Evolutionary conservation across 2,329 filamentous ascomycete genomes (phyloP).

Genomic region (Diatrype stigma): DNA sequence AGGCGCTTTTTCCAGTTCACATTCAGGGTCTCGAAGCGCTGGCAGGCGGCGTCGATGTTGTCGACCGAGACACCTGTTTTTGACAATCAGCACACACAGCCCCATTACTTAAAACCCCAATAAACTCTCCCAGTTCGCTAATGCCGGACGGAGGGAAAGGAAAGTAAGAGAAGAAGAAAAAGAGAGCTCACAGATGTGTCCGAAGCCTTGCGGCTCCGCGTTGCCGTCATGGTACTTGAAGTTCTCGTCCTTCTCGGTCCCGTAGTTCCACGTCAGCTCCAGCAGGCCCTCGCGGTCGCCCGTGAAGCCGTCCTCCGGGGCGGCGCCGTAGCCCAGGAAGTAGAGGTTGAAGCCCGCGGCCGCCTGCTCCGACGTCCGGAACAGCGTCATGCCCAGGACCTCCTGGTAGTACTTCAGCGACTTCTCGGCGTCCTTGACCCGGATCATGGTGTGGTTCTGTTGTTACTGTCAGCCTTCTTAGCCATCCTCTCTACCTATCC

Average conservation of each 20-base stretch:
- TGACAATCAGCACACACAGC: constrained; percentile 4
- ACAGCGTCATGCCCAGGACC: constrained; percentile 79
- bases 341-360: constrained; percentile 82
- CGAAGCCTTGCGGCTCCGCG: constrained; percentile 85
- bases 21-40: constrained; percentile 75
- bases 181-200: constrained; percentile 71
- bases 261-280: constrained; percentile 83
- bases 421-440: constrained; percentile 76
- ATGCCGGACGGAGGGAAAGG: not conserved
- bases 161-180: not conserved
- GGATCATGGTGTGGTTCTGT: constrained; percentile 89
- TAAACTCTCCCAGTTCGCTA: not conserved
- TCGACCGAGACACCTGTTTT: constrained; percentile 72
- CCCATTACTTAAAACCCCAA: no score
- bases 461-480: constrained; percentile 4
- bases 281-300: constrained; percentile 76
- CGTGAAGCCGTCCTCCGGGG: constrained; percentile 51
- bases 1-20: constrained; percentile 94
- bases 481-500: not conserved
- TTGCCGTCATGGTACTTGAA: constrained; percentile 95
- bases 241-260: constrained; percentile 77
- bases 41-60: constrained; percentile 81
- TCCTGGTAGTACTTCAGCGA: constrained; percentile 81
- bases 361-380: constrained; percentile 67
- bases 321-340: constrained; percentile 74